Evolutionary conservation across 1,284 basidiomycete species (phyloP).

Genomic region (Sporisorium graminicola): DNA sequence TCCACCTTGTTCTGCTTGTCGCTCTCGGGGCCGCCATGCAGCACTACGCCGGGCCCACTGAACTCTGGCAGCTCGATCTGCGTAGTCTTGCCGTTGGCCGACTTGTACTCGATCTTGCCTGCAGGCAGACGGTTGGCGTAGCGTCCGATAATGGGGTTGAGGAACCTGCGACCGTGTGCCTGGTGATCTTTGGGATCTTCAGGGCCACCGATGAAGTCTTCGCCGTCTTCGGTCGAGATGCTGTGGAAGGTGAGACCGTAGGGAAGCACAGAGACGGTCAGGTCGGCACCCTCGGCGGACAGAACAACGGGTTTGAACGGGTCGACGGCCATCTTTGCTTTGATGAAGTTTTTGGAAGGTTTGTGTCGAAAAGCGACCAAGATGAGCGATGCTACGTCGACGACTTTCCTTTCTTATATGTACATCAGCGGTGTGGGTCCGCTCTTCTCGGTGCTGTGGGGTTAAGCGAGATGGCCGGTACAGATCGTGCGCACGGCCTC

Average conservation of each 20-base stretch:
- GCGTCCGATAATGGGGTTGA: slow-evolving; percentile 64
- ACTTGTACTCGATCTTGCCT: slow-evolving; percentile 41
- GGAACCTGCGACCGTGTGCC: slow-evolving; percentile 49
- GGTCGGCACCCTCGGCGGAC: slow-evolving; percentile 30
- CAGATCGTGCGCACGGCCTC: slow-evolving; percentile 20
- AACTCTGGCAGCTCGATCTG: slow-evolving; percentile 47
- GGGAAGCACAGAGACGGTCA: slow-evolving; percentile 50
- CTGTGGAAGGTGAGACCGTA: slow-evolving; percentile 64
- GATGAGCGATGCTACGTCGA: neutral
- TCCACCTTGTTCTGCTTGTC: slow-evolving; percentile 28
- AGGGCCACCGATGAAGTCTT: slow-evolving; percentile 64
- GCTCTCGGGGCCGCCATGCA: slow-evolving; percentile 60
- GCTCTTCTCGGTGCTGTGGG: neutral
- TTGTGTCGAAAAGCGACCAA: neutral
- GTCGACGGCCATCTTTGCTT: slow-evolving; percentile 34
- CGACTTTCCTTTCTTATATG: slow-evolving; percentile 1
- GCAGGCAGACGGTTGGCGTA: slow-evolving; percentile 65
- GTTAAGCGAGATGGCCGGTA: slow-evolving; percentile 1
- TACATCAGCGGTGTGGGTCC: neutral
- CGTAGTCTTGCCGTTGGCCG: slow-evolving; percentile 34
- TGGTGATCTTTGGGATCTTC: slow-evolving; percentile 56
- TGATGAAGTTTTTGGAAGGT: neutral
- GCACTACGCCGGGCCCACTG: slow-evolving; percentile 51
- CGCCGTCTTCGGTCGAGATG: slow-evolving; percentile 40
- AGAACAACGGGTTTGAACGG: slow-evolving; percentile 56